Base-by-base conservation (phyloP, 805 yeast species). In the Teunomyces panamensis region DNA sequence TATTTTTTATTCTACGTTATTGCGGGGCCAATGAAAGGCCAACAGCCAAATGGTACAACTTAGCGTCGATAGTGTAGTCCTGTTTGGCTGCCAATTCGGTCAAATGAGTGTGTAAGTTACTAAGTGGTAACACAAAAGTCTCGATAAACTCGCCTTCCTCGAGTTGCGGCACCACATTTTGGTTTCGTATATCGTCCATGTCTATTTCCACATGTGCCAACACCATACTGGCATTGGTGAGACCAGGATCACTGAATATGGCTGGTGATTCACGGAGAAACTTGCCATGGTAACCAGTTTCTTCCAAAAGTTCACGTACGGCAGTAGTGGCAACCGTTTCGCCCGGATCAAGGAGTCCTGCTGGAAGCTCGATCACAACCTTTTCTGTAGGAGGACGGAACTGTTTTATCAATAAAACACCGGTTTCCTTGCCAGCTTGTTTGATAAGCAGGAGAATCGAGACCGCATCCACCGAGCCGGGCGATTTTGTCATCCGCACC, bases 101-200 rank as follows among this genome's bases (percentile, higher is more conserved):
- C 62, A 92, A 63, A 26, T 72, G 77, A 24, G 73, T 75, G 5
- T 84, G 81, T 41, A 92, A 75, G 13, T 73, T 64, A 11, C 68
- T 65, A 54, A 90, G 65, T 10, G 91, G 89, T 37, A 86, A 81
- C 5, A 81, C 74, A 62, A 92, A 87, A n/a, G 89, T 83, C 58
- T 90, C 97, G 44, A 92, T 94, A 63, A 87, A 92, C 69, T 92
- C 99, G 51, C 84, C 86, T 5, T 89, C 97, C 68, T 94, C 97
- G 52, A 94, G 73, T 52, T 86, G 76, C 2, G 95, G 80, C 34
- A 29, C 32, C 1, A 97, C 97, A 51, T 83, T 71, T 50, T 66
- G 55, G 64, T 92, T 94, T 50, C 84, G 79, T 14, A 77, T 78
- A 47, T 81, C 83, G 2, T 69, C 56, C 68, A 87, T 67, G 59